Evolutionary conservation across 257 asterid genomes (phyloP).

Genomic region (Solanum habrochaites): DNA sequence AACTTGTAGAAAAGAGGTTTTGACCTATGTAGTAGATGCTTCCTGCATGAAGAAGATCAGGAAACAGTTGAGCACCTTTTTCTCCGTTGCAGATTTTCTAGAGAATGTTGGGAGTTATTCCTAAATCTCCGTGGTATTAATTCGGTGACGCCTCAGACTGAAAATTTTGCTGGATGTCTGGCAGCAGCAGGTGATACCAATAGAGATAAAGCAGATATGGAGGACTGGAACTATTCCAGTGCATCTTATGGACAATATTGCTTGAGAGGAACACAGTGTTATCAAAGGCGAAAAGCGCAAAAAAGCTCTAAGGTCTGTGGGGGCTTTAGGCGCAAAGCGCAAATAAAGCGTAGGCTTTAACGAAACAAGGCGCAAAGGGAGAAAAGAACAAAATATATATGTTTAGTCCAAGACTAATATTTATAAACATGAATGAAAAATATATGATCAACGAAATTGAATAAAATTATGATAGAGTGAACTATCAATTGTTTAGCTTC

Average conservation of each 20-base stretch:
- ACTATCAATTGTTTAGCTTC: no score
- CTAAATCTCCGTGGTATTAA: background rate
- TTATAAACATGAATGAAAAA: no score
- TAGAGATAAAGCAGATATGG: background rate
- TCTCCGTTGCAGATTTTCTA: background rate
- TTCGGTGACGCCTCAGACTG: background rate
- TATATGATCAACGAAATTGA: no score
- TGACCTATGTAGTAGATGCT: background rate
- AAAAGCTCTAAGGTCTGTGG: no score
- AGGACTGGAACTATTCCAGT: background rate
- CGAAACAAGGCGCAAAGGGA: no score
- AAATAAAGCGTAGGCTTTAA: no score
- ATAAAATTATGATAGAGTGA: no score
- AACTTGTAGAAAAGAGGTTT: background rate
- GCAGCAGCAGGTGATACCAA: background rate
- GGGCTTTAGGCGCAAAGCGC: no score
- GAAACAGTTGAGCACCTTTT: background rate
- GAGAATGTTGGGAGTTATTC: background rate
- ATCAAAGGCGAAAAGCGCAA: no score
- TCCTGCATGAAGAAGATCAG: background rate
- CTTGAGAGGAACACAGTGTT: background rate
- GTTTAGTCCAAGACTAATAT: no score
- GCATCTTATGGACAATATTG: background rate
- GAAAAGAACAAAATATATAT: no score
- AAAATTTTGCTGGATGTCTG: background rate